Base-by-base conservation (phyloP, 192 early-diverging fungal species). In the Mortierella antarctica region DNA sequence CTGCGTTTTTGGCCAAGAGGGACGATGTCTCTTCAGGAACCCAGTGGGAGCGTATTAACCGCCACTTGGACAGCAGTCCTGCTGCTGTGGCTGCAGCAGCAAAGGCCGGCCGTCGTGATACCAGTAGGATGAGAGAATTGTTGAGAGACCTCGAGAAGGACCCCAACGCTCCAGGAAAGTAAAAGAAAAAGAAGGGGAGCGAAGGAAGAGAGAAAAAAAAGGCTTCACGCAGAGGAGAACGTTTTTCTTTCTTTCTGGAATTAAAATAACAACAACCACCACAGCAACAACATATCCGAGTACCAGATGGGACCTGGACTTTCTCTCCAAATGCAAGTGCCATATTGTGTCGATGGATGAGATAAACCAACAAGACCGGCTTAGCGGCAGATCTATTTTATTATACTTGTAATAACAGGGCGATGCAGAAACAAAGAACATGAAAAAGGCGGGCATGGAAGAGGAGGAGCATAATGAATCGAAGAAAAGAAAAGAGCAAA, bases 11-110 rank as follows among this genome's bases (percentile, higher is more conserved):
- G 65, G 71, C 73, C 18, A 81, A 83, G 67, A 40, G 83, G 14
- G 82, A 87, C 53, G 82, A 89, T 20, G 86, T 88, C 1, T 85
- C 79, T 51, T 88, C 87, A 21, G 90, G 89, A 70, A 89, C 85
- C 39, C 81, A 92, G 62, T 95, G 93, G 93, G 92, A 93, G 64
- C 91, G 93, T 18, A 89, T 90, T 44, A 81, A 88, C 57, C 86
- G 88, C 55, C 88, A 91, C 52, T 86, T 93, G 48, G 91, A 93
- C 55, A 72, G 89, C 66, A 87, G 85, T 8, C 74, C 70, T 57
- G 71, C 70, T n/a, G 72, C 77, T 23, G 82, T 71, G 20, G 83
- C 86, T 50, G 58, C 83, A 15, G 67, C 77, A 40, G 40, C 61
- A 57, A 85, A 78, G 60, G 67, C 70, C 50, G 83, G 82, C 40